A percentile compares a stretch with the other conserved stretches of the same genome.
These are phyloP conservation scores for Flaveria robusta DNA, from an alignment of 129 eudicot genomes.

Conservation along the genomic window DNA sequence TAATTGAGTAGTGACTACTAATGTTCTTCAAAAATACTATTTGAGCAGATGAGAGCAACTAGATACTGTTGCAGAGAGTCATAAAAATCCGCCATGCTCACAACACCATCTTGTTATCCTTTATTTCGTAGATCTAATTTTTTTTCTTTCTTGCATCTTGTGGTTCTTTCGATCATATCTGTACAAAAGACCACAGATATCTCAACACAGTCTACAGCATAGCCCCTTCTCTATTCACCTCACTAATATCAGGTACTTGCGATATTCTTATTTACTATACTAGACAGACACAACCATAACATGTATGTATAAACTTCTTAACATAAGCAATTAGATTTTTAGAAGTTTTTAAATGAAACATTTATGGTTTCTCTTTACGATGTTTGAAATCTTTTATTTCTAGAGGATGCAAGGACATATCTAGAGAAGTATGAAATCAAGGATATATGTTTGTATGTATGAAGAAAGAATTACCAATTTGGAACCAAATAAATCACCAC, in stretches of 20 bases:
- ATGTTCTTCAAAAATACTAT: neutral
- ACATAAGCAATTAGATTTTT: neutral
- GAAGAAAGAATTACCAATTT: neutral
- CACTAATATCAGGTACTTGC: no score
- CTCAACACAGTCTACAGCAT: no score
- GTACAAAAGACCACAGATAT: no score
- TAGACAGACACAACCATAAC: neutral
- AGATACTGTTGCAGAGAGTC: no score
- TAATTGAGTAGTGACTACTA: neutral
- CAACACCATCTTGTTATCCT: no score
- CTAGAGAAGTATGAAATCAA: neutral
- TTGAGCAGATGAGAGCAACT: neutral
- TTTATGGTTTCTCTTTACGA: no score
- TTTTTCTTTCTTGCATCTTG: no score
- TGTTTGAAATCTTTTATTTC: neutral
- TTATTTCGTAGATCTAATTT: no score
- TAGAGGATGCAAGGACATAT: neutral
- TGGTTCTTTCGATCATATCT: no score
- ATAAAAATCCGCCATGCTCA: no score
- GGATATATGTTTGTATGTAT: neutral
- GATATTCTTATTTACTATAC: no score
- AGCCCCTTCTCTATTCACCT: no score
- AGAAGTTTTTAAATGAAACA: neutral
- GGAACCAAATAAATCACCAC: neutral
- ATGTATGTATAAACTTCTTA: neutral